Evolutionary conservation across 768 basidiomycete genomes (phyloP), one percentile per base, ranked within the genome.

Genomic region (Psilocybe azurescens): DNA sequence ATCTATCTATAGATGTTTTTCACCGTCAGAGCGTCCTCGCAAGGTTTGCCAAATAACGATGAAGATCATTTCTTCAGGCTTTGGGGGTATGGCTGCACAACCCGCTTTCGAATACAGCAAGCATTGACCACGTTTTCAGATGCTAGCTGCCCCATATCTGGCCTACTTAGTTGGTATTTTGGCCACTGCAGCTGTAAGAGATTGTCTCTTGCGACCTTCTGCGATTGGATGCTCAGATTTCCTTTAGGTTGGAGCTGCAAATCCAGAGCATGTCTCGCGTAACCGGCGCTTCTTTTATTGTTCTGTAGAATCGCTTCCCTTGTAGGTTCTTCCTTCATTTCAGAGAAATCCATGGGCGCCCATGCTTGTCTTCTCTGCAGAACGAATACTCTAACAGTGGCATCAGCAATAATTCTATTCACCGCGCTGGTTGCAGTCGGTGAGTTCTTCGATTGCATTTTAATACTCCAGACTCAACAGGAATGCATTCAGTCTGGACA

Each of bases 241-340:
- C 16, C 38, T 29, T 1, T 54, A 83, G 80, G 68, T 81, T 57
- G 82, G 82, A 1, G 74, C 77, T 1, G 65, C 59, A 8, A 67
- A 79, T 53, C 78, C 79, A 10, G 53, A 56, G 1, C 70, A 66
- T 1, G 74, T 84, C 14, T 79, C 80, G 20, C 80, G 83, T n/a
- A 75, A 73, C 65, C 77, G 83, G 29, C 79, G 82, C 5, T 83
- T 81, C 63, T 83, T 85, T 65, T 84, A 84, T 66, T 85, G 83
- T 64, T 84, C 82, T 3, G 73, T 84, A 6, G 63, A 80, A 13
- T 75, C 69, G 9, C 33, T 65, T 2, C 59, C 71, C 6, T 65
- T 83, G 81, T 83, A 65, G 64, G 78, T 67, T 16, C 5, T 16
- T n/a, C 24, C 9, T 11, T 2, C 33, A 7, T 38, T 11, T 38